Base-by-base conservation (phyloP, 2,329 filamentous ascomycete genomes). In the Bipolaris victoriae region DNA sequence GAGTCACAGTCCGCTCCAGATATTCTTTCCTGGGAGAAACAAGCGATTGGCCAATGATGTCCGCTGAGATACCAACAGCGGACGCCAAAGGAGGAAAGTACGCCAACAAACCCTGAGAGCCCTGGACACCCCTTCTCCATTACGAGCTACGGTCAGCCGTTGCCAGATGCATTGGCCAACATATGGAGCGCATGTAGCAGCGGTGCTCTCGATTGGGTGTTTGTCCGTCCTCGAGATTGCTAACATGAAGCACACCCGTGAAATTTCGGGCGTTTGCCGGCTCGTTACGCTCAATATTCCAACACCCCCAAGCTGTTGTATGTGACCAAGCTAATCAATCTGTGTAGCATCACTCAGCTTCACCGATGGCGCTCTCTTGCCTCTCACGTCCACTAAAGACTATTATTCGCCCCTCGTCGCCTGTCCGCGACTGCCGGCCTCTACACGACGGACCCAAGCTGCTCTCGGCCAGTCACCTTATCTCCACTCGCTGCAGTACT, bases 381-480 rank as follows among this genome's bases (percentile, higher is more conserved):
- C 55, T 64, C 51, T 69, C 52, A 57, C 60, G 56, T 68, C 58
- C 65, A 70, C 63, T 63, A 60, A 57, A 61, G 57, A 60, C 58
- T 22, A 55, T 63, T 61, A 67, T 58, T 61, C 63, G 60, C 63
- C 59, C 40, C 58, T 56, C 69, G 70, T 72, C 67, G 70, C 67
- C 73, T 67, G 71, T 70, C 71, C 60, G 60, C 62, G 51, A 58
- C 58, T 71, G 59, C 66, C 68, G 63, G 66, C 55, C 69, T 51
- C 69, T 58, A 68, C 49, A 60, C 58, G 57, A 61, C 64, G 56
- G 65, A 66, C 58, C 68, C 56, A 65, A 74, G 66, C 63, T 73
- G 74, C 75, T 68, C 64, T 69, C 66, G 64, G 63, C 78, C 79
- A 81, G 79, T 81, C 78, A 81, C 76, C 78, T 80, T 81, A 80